Evolutionary conservation across 495 filamentous ascomycete species (phyloP), one percentile per base, ranked within the genome.

Genomic region (Penicillium robsamsonii): DNA sequence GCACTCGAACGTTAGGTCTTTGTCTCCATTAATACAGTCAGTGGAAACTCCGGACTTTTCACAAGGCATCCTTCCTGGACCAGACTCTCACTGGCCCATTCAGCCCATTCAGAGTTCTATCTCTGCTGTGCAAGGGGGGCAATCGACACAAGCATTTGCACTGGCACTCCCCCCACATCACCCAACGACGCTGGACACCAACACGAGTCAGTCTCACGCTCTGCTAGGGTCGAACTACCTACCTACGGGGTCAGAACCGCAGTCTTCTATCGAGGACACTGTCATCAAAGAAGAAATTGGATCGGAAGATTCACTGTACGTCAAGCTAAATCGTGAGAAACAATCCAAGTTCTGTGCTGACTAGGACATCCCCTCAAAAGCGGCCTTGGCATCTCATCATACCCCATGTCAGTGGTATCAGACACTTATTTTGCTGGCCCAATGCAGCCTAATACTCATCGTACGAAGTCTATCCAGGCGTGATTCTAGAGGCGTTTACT

Each of bases 381-480:
- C 41, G 46, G 53, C 30, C 63, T 64, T 62, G 66, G 42, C 31
- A 58, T 62, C 41, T 53, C 54, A 59, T 49, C 58, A 43, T 62
- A 56, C 61, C 57, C 58, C 49, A 69, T 69, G 66, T 66, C 66
- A 18, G 66, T 61, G 52, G 58, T 55, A 64, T 64, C 66, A 59
- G 57, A 61, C 20, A 13, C 58, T 38, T 67, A 64, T 50, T 62
- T 67, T 37, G 58, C 58, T 58, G 60, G 63, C 57, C 54, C 56
- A 33, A 64, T 69, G 66, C 66, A 69, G 63, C 66, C 57, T 29
- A 57, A 66, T 40, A 50, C 59, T 50, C 50, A 67, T 11, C 53
- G 66, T 69, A 61, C 50, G 63, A n/a, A 47, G 5, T 20, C 9
- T 7, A 15, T 12, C 25, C 27, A 22, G 10, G 15, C 11, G 15